These are phyloP conservation scores for Closterium sp. DNA, from an alignment of 139 green algal species.

Conservation along the genomic window DNA sequence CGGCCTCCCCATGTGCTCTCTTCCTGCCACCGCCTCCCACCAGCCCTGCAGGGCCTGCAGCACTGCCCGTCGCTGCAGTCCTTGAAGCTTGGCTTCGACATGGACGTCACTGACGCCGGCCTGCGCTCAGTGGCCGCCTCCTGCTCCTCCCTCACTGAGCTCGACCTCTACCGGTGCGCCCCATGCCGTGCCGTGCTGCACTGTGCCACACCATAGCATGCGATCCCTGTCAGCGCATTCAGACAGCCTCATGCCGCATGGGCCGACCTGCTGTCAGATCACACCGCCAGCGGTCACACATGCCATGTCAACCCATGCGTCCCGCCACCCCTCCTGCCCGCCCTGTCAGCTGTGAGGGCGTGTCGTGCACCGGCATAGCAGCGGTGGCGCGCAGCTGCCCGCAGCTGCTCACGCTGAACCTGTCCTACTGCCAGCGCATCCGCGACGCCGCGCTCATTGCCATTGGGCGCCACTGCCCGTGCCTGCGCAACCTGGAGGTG, in stretches of 20 bases:
- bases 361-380: background rate
- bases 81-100: background rate
- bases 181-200: background rate
- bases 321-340: too few relatives aligned
- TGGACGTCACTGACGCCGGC: background rate
- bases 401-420: slow-evolving; percentile 3
- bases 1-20: background rate
- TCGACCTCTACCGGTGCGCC: background rate
- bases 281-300: background rate
- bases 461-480: background rate
- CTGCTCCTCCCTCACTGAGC: background rate
- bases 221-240: background rate
- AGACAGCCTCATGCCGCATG: background rate
- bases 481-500: slow-evolving; percentile 24
- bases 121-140: background rate
- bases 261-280: background rate
- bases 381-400: slow-evolving; percentile 13
- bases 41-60: background rate
- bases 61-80: background rate
- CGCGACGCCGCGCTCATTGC: slow-evolving; percentile 3
- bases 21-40: background rate
- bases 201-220: background rate
- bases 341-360: background rate
- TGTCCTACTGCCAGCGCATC: slow-evolving; percentile 21
- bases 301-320: background rate